A percentile compares a stretch with the other conserved stretches of the same genome.
Conservation (phyloP, 345 rosid genomes). For the Gynandropsis gynandra region DNA sequence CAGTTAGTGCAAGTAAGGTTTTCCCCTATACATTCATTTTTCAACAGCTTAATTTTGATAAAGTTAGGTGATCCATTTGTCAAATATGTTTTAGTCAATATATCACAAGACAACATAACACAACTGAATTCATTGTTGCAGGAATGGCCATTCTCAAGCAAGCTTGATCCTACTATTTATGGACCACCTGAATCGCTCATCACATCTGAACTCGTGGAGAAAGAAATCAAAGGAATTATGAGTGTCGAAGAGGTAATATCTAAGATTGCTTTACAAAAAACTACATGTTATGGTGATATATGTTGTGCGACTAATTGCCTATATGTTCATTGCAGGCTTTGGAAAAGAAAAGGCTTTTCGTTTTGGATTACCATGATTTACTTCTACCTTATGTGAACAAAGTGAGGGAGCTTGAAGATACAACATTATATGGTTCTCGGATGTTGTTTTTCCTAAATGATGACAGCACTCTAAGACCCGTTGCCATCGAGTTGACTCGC, state of each 20-base stretch:
- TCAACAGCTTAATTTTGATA: not conserved
- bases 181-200: conserved; percentile 62
- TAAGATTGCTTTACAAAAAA: not conserved
- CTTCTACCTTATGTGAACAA: conserved; percentile 51
- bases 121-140: conserved; percentile 11
- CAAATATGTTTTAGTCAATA: not conserved
- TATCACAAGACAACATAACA: not conserved
- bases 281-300: not conserved
- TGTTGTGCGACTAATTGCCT: not conserved
- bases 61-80: not conserved
- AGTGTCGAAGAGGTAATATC: conserved; percentile 47
- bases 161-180: conserved; percentile 54
- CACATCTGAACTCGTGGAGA: conserved; percentile 46
- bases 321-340: conserved; percentile 12
- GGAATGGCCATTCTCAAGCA: conserved; percentile 86
- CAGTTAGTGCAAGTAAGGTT: conserved; percentile 48
- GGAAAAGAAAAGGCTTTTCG: conserved; percentile 19
- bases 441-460: conserved; percentile 50
- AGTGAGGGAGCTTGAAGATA: conserved; percentile 42
- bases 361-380: conserved; percentile 30
- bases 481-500: conserved; percentile 60
- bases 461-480: conserved; percentile 42
- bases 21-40: no score
- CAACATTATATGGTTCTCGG: conserved; percentile 57
- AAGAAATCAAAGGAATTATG: conserved; percentile 44